Base-by-base conservation (phyloP, 2,329 filamentous ascomycete species). In the Colletotrichum neosansevieriae region DNA sequence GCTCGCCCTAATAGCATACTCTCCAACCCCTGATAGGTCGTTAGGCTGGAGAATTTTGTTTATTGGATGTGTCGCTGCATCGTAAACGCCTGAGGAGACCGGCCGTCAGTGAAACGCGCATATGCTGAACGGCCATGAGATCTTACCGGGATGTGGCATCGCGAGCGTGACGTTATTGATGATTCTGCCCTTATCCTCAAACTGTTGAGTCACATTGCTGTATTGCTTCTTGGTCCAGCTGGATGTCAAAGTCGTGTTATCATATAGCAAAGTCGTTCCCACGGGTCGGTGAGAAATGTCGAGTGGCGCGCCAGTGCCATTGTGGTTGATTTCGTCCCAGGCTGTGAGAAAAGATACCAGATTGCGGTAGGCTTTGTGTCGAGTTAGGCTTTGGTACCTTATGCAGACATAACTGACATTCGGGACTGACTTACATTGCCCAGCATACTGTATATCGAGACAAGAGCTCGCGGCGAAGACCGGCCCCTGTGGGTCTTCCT, bases 101-200 rank as follows among this genome's bases (percentile, higher is more conserved):
- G 12, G 15, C n/a, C 6, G 15, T 70, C 19, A 67, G 29, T 42
- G 24, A 32, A 17, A 13, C 15, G 15, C 11, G 11, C 10, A 24
- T 10, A 11, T 12, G 29, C 29, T 29, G 29, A 29, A 29, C 29
- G 29, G 29, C 29, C 6, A 11, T 10, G 15, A 5, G 2, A 3
- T 32, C 70, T 58, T 58, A 49, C 81, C 88, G 0, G 89, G 83
- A 73, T 96, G 93, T 0, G 93, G 93, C 85, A 94, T 91, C 0
- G 92, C 91, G 71, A 94, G 83, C 0, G 91, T 92, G 29, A 94
- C 88, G 71, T 94, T 94, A 75, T 94, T 92, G 73, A 95, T 81
- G 42, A 91, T 83, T 29, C 91, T 83, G 0, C 81, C 79, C 60
- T 87, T 76, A 11, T 82, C 75, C 4, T 82, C 75, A 4, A 84